Percentiles rank a stretch among this genome's conserved stretches.
Evolutionary conservation across 2,329 filamentous ascomycete species (phyloP).

Genomic region (Rhynchosporium agropyri): DNA sequence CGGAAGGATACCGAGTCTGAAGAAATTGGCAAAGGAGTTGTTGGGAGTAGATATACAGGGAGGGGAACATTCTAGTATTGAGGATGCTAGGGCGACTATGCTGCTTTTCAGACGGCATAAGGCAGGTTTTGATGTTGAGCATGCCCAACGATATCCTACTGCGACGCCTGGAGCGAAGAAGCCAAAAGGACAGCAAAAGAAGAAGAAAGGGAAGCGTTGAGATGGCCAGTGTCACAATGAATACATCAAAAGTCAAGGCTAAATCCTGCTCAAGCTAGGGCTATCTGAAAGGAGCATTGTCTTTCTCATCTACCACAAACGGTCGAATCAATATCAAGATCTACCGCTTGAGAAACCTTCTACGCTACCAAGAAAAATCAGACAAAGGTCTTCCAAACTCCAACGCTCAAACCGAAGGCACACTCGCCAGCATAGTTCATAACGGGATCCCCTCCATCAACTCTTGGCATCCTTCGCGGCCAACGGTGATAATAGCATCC

Average conservation of each 20-base stretch:
- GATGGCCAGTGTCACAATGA: neutral
- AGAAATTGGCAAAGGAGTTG: constrained; percentile 58
- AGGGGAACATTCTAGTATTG: constrained; percentile 66
- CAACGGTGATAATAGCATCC: constrained; percentile 72
- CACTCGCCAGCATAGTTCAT: constrained; percentile 42
- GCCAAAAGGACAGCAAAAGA: constrained; percentile 40
- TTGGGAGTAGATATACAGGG: constrained; percentile 64
- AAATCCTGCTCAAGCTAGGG: too few species aligned
- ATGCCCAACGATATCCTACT: constrained; percentile 65
- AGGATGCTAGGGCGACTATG: constrained; percentile 91
- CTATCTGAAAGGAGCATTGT: constrained; percentile 1
- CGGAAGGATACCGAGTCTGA: constrained; percentile 70
- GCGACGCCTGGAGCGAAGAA: constrained; percentile 40
- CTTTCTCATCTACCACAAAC: constrained; percentile 4
- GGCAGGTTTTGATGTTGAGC: constrained; percentile 80
- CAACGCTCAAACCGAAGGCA: constrained; percentile 21
- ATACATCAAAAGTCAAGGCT: constrained; percentile 3
- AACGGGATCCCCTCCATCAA: constrained; percentile 72
- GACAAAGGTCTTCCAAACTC: constrained; percentile 22
- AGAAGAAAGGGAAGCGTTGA: constrained; percentile 44
- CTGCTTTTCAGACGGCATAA: constrained; percentile 83
- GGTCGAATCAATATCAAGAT: neutral
- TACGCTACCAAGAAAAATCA: constrained; percentile 3
- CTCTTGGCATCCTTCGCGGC: constrained; percentile 54
- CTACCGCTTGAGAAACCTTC: constrained; percentile 9